These are phyloP conservation scores for Rhodotorula sp. DNA, from an alignment of 1,284 basidiomycete genomes.

Conservation along the genomic window DNA sequence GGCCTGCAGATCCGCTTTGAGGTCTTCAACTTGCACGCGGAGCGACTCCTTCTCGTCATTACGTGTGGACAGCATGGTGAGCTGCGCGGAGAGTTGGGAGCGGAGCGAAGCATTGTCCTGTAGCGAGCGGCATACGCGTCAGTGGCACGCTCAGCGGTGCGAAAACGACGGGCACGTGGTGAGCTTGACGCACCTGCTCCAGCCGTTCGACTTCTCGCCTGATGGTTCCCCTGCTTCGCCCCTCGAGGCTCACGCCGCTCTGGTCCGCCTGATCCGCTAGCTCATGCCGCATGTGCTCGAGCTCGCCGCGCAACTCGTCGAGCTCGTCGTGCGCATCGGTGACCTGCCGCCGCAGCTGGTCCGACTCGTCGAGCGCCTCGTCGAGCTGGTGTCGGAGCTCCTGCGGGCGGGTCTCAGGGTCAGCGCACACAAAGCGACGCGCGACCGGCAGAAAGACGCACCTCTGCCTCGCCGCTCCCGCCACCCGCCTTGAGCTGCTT, in stretches of 20 bases:
- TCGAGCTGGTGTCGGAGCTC: slow-evolving; percentile 12
- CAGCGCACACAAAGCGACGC: neutral
- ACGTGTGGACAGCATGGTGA: slow-evolving; percentile 46
- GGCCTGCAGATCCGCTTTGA: slow-evolving; percentile 50
- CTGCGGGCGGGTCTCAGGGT: slow-evolving; percentile 18
- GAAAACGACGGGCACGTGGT: no score
- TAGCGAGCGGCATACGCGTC: no score
- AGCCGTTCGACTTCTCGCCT: slow-evolving; percentile 50
- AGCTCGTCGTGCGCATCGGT: slow-evolving; percentile 49
- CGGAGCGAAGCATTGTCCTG: slow-evolving; percentile 51
- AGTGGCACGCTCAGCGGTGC: no score
- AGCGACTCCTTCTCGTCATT: slow-evolving; percentile 49
- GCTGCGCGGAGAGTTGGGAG: slow-evolving; percentile 46
- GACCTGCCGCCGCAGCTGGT: slow-evolving; percentile 38
- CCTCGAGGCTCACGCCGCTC: slow-evolving; percentile 54
- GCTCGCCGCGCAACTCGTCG: slow-evolving; percentile 65
- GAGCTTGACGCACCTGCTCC: slow-evolving; percentile 69
- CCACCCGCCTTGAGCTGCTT: slow-evolving; percentile 58
- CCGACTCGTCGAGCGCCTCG: slow-evolving; percentile 26
- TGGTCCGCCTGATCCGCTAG: slow-evolving; percentile 55
- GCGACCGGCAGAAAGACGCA: slow-evolving; percentile 12
- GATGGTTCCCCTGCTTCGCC: slow-evolving; percentile 21
- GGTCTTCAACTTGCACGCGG: slow-evolving; percentile 44
- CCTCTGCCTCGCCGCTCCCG: slow-evolving; percentile 54
- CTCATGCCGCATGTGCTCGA: slow-evolving; percentile 58